phyloP scores from a whole-genome alignment of 2,329 filamentous ascomycete species.

The Monosporascus ibericus region DNA sequence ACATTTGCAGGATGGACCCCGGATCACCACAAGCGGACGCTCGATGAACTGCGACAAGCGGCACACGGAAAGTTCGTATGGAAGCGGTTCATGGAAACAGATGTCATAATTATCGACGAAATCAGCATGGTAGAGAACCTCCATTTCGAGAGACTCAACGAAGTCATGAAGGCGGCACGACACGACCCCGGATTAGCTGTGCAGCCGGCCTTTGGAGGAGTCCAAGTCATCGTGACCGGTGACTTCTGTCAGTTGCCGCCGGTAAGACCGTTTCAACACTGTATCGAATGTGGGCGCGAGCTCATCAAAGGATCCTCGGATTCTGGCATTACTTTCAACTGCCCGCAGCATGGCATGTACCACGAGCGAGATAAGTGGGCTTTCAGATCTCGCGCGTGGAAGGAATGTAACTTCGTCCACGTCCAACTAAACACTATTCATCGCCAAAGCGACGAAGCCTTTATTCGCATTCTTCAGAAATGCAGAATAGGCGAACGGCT shows the following conservation, averaged over 20 bases:
- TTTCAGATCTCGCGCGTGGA: conserved; percentile 51
- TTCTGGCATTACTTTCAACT: conserved; percentile 22
- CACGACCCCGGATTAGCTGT: not conserved
- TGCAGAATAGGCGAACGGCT: conserved; percentile 41
- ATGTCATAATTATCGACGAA: conserved; percentile 59
- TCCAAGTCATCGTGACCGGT: conserved; percentile 51
- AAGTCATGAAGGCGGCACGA: conserved; percentile 35
- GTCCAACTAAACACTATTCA: conserved; percentile 50
- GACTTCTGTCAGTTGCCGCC: conserved; percentile 58
- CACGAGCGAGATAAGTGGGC: conserved; percentile 52
- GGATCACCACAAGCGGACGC: conserved; percentile 34
- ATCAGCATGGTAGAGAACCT: conserved; percentile 58
- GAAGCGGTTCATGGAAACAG: conserved; percentile 33
- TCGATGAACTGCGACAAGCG: conserved; percentile 26
- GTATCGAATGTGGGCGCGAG: conserved; percentile 38
- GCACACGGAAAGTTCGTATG: conserved; percentile 26
- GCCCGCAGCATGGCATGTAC: conserved; percentile 30
- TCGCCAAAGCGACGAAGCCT: conserved; percentile 47
- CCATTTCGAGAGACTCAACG: conserved; percentile 45
- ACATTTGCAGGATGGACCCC: conserved; percentile 52
- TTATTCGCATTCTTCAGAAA: conserved; percentile 50
- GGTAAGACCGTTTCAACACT: conserved; percentile 49
- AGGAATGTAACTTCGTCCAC: conserved; percentile 44
- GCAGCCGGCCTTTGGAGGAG: conserved; percentile 34
- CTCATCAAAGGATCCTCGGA: conserved; percentile 9